A percentile compares a stretch with the other conserved stretches of the same genome.
Conservation (phyloP, 176 grass and related monocot genomes). For the Zizania latifolia region DNA sequence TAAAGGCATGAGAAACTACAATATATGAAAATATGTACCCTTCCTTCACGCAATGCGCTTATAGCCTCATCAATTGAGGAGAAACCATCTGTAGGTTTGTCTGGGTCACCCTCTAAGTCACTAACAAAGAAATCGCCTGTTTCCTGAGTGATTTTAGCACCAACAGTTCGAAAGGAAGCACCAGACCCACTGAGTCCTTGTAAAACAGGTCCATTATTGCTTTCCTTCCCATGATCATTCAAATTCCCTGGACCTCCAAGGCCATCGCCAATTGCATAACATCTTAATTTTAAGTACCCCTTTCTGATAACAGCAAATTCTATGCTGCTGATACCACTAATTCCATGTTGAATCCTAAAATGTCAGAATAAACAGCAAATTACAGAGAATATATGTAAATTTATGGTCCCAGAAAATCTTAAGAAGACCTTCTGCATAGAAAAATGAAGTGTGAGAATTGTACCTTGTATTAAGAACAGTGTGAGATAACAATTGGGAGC, state of each 20-base stretch:
- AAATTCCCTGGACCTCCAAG: slow-evolving; percentile 17
- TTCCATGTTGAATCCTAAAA: slow-evolving; percentile 52
- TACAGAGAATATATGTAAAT: not conserved
- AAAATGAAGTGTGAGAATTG: not conserved
- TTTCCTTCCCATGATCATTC: slow-evolving; percentile 39
- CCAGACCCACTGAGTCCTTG: slow-evolving; percentile 27
- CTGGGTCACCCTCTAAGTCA: slow-evolving; percentile 74
- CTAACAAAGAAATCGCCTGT: slow-evolving; percentile 78
- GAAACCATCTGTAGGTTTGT: slow-evolving; percentile 71
- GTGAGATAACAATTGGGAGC: slow-evolving; percentile 38
- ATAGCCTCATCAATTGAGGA: slow-evolving; percentile 73
- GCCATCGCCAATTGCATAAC: slow-evolving; percentile 41
- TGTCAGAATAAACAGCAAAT: not conserved
- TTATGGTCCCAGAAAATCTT: not conserved
- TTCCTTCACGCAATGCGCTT: slow-evolving; percentile 55
- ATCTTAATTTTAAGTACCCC: slow-evolving; percentile 48
- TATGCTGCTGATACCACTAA: slow-evolving; percentile 35
- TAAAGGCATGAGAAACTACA: not conserved
- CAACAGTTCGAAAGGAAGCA: slow-evolving; percentile 56
- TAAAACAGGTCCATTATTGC: slow-evolving; percentile 56
- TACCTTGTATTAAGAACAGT: slow-evolving; percentile 45
- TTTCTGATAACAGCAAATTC: slow-evolving; percentile 58
- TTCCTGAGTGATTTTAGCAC: slow-evolving; percentile 85
- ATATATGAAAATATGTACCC: slow-evolving; percentile 30
- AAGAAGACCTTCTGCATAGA: not conserved